These are phyloP conservation scores for Didymella keratinophila DNA, from an alignment of 2,329 filamentous ascomycete genomes.

Conservation along the genomic window DNA sequence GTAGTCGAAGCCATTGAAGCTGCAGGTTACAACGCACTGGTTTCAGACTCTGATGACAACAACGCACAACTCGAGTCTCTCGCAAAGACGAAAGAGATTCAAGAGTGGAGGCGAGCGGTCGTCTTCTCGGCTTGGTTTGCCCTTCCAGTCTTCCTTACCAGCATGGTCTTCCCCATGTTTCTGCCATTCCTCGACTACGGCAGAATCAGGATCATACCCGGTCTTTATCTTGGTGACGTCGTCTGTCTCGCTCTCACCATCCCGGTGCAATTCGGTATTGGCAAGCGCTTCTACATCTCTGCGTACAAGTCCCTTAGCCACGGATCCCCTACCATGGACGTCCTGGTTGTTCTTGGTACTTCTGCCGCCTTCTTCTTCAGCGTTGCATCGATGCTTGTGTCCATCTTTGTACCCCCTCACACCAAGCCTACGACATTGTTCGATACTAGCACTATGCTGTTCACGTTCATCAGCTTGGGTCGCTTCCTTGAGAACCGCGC, in stretches of 20 bases:
- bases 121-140: conserved; percentile 80
- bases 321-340: conserved; percentile 94
- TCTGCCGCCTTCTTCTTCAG: conserved; percentile 98
- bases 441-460: conserved; percentile 97
- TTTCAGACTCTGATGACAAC: conserved; percentile 92
- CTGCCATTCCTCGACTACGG: conserved; percentile 80
- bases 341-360: conserved; percentile 90
- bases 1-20: conserved; percentile 84
- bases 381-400: conserved; percentile 83
- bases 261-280: conserved; percentile 95
- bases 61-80: conserved; percentile 95
- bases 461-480: conserved; percentile 92
- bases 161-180: conserved; percentile 94
- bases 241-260: conserved; percentile 84
- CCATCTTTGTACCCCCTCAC: conserved; percentile 77
- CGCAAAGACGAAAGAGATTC: conserved; percentile 94
- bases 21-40: conserved; percentile 85
- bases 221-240: conserved; percentile 87
- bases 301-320: conserved; percentile 95
- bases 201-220: conserved; percentile 69
- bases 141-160: conserved; percentile 87
- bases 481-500: conserved; percentile 92
- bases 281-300: conserved; percentile 89
- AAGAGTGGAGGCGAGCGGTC: conserved; percentile 88
- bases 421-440: conserved; percentile 87